Evolutionary conservation across 1,139 yeast genomes (phyloP), one percentile per base, ranked within the genome.

Genomic region (Magnusiomyces magnusii): DNA sequence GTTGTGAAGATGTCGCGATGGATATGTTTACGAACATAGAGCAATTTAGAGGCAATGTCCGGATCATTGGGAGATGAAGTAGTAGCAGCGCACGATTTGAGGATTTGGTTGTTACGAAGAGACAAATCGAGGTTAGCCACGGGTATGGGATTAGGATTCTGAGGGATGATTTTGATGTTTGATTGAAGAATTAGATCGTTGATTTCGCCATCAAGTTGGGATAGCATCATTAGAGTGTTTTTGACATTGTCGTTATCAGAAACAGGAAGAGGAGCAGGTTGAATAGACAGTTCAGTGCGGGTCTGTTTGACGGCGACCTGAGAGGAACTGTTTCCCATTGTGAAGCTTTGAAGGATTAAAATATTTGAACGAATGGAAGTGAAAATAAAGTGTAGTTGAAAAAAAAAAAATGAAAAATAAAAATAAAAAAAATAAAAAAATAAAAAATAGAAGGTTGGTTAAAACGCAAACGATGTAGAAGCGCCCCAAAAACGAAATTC

Each of bases 1-100:
- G 67, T 65, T 1, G 73, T 69, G 63, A 69, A 69, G 28, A 69
- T 66, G 47, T 69, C 73, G 21, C 73, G 61, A 58, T 69, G 73
- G 51, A 69, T 65, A 57, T 64, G 66, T 60, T 67, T 66, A 19
- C 70, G 61, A 17, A 67, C 54, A 51, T 60, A 52, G 3, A 56
- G 47, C n/a, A 55, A 47, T 49, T 53, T 52, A 41, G 47, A 44
- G 1, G 53, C 47, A 15, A 56, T 42, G 7, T 53, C 55, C 10
- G 47, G 51, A 21, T 50, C 53, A 28, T 25, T 27, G 2, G 50
- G 50, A 1, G 50, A 42, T 5, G 17, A 2, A 41, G 31, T n/a
- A 2, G 39, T 21, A 2, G 53, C 39, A 3, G 49, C 49, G 27
- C 49, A 19, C 7, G 23, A 31, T 19, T 36, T 31, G 49, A 58